Evolutionary conservation across 257 asterid species (phyloP), one percentile per base, ranked within the genome.

Genomic region (Scutellaria minor): DNA sequence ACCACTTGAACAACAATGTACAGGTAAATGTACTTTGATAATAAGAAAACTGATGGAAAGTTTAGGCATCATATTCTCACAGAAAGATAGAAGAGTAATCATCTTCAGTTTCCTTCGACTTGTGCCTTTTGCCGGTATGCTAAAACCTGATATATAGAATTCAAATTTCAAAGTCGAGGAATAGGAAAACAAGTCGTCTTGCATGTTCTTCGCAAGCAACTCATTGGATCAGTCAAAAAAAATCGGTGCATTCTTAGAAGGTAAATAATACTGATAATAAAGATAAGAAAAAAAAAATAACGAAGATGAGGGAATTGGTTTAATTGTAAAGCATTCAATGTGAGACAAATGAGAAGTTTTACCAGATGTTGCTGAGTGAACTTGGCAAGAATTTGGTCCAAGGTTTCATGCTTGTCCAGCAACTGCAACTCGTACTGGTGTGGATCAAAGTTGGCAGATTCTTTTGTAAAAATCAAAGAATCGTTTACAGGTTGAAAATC

Each of bases 361-460:
- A 93, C 98, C 93, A 93, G 79, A 85, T 86, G 78, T 73, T 73
- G 88, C 89, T 81, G 84, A 72, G 77, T 81, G 60, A 81, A 86
- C 71, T 75, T 73, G 77, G 81, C 75, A 69, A 81, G 89, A 83
- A 93, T 82, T 75, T 86, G 90, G 67, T 80, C 96, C 83, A 93
- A 74, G 35, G 89, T 87, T 75, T 81, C 90, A 78, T 85, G 83
- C 77, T 86, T 90, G 13, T 80, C 77, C 83, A 93, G 74, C 73
- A 66, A 51, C 51, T 69, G 79, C 67, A 83, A 65, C 77, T 86
- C 88, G 27, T 72, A 48, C 59, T 87, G 77, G 72, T 67, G 64
- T 67, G 86, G 85, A 76, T 86, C 80, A 37, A 78, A 64, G 70
- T 52, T 42, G n/a, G 73, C 73, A 52, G 78, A 59, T 64, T 75